A percentile compares a stretch with the other conserved stretches of the same genome.
Conservation (phyloP, 305 asterid species). For the Solanum chacoense region DNA sequence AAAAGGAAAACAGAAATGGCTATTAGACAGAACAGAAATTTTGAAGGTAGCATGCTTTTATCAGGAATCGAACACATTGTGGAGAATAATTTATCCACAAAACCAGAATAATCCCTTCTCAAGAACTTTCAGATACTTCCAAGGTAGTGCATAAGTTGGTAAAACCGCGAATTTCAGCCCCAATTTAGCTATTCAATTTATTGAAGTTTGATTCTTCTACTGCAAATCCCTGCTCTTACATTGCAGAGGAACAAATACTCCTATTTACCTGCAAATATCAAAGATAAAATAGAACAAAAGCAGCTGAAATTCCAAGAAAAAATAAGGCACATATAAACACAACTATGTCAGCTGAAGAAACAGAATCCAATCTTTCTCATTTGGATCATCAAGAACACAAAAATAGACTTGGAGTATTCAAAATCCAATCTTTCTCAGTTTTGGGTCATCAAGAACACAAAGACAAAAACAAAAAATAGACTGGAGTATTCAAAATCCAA, state of each 20-base stretch:
- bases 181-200: neutral
- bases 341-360: neutral
- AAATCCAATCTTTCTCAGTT: neutral
- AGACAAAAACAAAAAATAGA: neutral
- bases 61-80: conserved; percentile 37
- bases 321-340: neutral
- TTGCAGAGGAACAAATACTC: neutral
- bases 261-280: conserved; percentile 12
- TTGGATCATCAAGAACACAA: neutral
- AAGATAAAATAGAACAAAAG: neutral
- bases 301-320: neutral
- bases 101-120: neutral
- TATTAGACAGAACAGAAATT: conserved; percentile 42
- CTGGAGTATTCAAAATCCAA: neutral
- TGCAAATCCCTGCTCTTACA: neutral
- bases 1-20: conserved; percentile 44
- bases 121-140: neutral
- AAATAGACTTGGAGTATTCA: neutral
- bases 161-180: neutral
- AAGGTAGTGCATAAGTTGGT: neutral
- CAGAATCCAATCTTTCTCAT: neutral
- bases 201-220: neutral
- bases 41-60: conserved; percentile 41
- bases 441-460: neutral
- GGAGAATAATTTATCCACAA: neutral